Evolutionary conservation across 2,329 filamentous ascomycete species (phyloP), one percentile per base, ranked within the genome.

Genomic region (Rhytidhysteron rufulum): DNA sequence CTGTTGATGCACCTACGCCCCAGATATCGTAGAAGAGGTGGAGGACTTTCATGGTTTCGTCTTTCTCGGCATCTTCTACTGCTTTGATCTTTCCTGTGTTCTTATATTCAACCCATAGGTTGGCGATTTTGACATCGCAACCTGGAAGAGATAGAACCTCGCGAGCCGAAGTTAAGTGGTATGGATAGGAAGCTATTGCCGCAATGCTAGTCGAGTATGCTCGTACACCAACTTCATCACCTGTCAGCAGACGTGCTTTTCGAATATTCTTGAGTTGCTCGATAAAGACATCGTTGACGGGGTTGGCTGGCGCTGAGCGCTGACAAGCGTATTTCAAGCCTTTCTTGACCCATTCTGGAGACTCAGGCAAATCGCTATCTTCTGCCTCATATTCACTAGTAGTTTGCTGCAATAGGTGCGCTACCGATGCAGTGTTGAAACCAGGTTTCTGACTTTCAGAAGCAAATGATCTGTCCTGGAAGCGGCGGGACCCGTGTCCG

Each of bases 171-270:
- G 60, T 67, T 44, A 85, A 58, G 30, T 58, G 63, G 53, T 80
- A 67, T 0, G 90, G 88, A 54, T 96, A 96, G 1, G 91, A 87
- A 3, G 87, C 80, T 15, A 98, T 64, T 0, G 86, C 71, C 5
- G 93, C 88, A 49, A 97, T 95, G 10, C 85, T 83, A 2, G 85
- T 89, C 21, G 86, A 90, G 60, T 97, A 97, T 0, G 91, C 89
- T 35, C 88, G 79, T 0, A 90, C 81, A 2, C 88, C 88, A 43
- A 94, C 81, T 34, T 85, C 75, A 53, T 96, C 89, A 7, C 81
- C 79, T 1, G 77, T 82, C 2, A 96, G 71, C 13, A 80, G 74
- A 17, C 91, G 79, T 2, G 83, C 75, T 2, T 78, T 79, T 33
- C 85, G 80, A 49, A 97, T 88, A 43, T 84, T 83, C 51, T 82